Percentiles rank a stretch among this genome's conserved stretches.
Evolutionary conservation across 768 basidiomycete species (phyloP).

Genomic region (Astraeus odoratus): DNA sequence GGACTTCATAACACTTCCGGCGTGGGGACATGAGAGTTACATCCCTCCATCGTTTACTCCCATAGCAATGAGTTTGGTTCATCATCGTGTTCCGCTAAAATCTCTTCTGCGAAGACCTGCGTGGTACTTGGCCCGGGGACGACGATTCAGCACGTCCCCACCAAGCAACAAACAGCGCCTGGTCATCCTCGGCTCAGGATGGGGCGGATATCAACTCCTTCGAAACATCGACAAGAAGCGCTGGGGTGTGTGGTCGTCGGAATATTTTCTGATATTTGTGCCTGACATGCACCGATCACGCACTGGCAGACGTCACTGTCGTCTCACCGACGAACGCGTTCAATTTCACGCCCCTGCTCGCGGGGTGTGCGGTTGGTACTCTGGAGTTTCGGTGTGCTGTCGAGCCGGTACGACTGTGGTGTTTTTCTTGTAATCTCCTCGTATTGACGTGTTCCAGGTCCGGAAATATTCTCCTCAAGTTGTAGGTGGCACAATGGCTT

Average conservation of each 20-base stretch:
- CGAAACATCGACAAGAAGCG: slow-evolving; percentile 61
- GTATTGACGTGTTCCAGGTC: slow-evolving; percentile 30
- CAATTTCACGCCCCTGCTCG: slow-evolving; percentile 41
- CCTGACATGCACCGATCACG: slow-evolving; percentile 2
- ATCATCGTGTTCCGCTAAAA: background rate
- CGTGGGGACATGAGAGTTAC: background rate
- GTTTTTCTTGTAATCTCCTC: slow-evolving; percentile 2
- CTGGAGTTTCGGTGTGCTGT: slow-evolving; percentile 76
- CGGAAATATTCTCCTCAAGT: slow-evolving; percentile 50
- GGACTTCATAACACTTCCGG: background rate
- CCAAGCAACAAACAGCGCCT: slow-evolving; percentile 35
- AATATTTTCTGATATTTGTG: background rate
- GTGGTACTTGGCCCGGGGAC: slow-evolving; percentile 12
- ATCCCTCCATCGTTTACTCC: slow-evolving; percentile 1
- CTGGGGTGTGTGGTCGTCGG: slow-evolving; percentile 44
- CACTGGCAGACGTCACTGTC: slow-evolving; percentile 50
- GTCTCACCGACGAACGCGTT: slow-evolving; percentile 51
- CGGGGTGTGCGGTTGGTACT: slow-evolving; percentile 68
- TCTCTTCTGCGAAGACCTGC: slow-evolving; percentile 8
- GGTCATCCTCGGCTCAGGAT: slow-evolving; percentile 69
- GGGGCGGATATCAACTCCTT: slow-evolving; percentile 71
- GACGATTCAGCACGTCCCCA: slow-evolving; percentile 35
- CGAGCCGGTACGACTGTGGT: slow-evolving; percentile 55
- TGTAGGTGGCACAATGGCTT: slow-evolving; percentile 33
- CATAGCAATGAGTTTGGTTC: background rate